Evolutionary conservation across 805 yeast species (phyloP), one percentile per base, ranked within the genome.

Genomic region (Candida anglica): DNA sequence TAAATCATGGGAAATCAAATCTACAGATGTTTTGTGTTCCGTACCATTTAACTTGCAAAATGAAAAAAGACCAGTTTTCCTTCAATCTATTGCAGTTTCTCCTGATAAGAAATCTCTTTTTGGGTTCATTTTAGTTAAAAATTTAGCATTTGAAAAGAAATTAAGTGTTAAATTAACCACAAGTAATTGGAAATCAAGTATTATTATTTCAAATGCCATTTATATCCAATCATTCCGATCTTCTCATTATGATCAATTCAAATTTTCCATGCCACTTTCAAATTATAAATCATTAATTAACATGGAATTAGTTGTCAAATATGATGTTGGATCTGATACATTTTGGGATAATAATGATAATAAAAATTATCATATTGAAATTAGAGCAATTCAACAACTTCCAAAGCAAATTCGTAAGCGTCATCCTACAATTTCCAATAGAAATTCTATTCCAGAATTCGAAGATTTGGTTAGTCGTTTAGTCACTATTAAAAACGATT

Each of bases 251-350:
- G 73, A 69, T 53, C 63, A 69, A 52, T 71, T 79, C 53, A 65
- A 67, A 31, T 76, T 79, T 47, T 64, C 65, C 31, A 65, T 78
- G 24, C 71, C 72, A 23, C 50, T 71, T 38, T 46, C 54, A 16
- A 58, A 51, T 28, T 49, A 68, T 33, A 44, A 60, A 15, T 54
- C 47, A 24, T 41, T 36, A 30, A 34, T 71, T 36, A 49, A 58
- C 15, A 41, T 70, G 32, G 59, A 62, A 38, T 45, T 63, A 41
- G 61, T 64, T 34, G 37, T 66, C 30, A 53, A 52, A 34, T 66
- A 64, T 39, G 42, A 39, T 4, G 67, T 56, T 9, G 28, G 28
- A 11, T 15, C 25, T 18, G 36, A 43, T 13, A 45, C 41, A 0
- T 60, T 41, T 41, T 66, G 72, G 72, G 71, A 65, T 38, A 66